Evolutionary conservation across 116 monocot genomes (phyloP).

Genomic region (Zostera marina): DNA sequence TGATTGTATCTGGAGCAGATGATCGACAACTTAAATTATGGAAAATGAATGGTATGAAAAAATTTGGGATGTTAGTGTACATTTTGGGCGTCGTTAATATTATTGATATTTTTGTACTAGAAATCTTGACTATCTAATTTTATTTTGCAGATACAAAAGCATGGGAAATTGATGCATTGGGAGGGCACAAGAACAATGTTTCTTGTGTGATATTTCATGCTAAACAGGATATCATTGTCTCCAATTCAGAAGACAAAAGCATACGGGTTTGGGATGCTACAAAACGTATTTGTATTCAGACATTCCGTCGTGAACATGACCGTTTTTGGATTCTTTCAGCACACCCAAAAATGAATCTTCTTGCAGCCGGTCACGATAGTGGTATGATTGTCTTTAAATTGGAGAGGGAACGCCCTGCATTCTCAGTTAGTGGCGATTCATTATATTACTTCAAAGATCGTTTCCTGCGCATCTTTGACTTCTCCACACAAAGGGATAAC

Average conservation of each 20-base stretch:
- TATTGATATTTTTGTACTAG: not conserved
- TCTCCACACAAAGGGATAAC: constrained; percentile 63
- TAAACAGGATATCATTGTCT: constrained; percentile 92
- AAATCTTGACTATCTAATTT: not conserved
- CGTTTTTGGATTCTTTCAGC: constrained; percentile 93
- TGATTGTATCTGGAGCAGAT: constrained; percentile 92
- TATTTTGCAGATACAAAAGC: constrained; percentile 69
- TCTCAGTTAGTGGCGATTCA: constrained; percentile 54
- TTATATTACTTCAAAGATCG: constrained; percentile 74
- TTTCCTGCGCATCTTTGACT: constrained; percentile 66
- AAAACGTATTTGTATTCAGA: constrained; percentile 77
- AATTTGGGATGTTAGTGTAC: not conserved
- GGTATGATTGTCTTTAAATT: constrained; percentile 95
- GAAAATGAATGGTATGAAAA: constrained; percentile 79
- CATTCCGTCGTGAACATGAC: constrained; percentile 91
- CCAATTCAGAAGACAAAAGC: constrained; percentile 95
- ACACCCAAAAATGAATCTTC: constrained; percentile 93
- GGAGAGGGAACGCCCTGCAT: constrained; percentile 90
- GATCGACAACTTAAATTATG: constrained; percentile 91
- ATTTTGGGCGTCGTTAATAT: not conserved
- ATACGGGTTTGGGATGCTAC: constrained; percentile 97
- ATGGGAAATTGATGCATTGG: constrained; percentile 92
- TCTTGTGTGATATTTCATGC: constrained; percentile 97
- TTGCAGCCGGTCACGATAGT: constrained; percentile 93
- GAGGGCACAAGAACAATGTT: constrained; percentile 96